Evolutionary conservation across 1,284 basidiomycete genomes (phyloP).

Genomic region (Cryptococcus sp.): DNA sequence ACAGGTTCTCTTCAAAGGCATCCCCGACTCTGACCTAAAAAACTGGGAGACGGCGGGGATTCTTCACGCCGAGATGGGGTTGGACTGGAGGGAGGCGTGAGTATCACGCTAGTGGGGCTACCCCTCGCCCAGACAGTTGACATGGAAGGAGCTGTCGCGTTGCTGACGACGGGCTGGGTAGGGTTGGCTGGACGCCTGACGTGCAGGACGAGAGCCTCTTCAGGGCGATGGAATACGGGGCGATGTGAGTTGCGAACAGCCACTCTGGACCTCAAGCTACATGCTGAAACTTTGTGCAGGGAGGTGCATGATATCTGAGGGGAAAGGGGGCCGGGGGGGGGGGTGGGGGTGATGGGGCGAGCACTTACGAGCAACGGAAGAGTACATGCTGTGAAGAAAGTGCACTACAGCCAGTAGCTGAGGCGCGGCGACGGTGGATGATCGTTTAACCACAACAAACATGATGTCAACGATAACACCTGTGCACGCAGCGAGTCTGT

Average conservation of each 20-base stretch:
- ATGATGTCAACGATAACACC: too few species aligned
- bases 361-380: too few species aligned
- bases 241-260: slow-evolving; percentile 34
- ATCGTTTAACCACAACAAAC: too few species aligned
- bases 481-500: too few species aligned
- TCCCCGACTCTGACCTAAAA: slow-evolving; percentile 38
- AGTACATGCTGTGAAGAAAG: neutral
- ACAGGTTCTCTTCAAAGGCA: slow-evolving; percentile 41
- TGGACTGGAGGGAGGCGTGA: slow-evolving; percentile 44
- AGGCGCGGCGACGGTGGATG: too few species aligned
- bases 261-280: neutral
- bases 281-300: neutral
- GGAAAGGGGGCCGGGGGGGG: too few species aligned
- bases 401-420: neutral
- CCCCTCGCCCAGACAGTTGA: neutral
- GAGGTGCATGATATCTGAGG: neutral
- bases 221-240: slow-evolving; percentile 46
- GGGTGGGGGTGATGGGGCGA: too few species aligned
- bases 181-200: slow-evolving; percentile 35
- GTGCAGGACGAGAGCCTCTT: slow-evolving; percentile 40
- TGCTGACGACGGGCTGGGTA: slow-evolving; percentile 9
- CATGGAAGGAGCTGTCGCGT: neutral
- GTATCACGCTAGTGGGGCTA: slow-evolving; percentile 7
- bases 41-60: slow-evolving; percentile 37
- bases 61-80: slow-evolving; percentile 39